Percentiles rank a stretch among this genome's conserved stretches.
Evolutionary conservation across 805 yeast species (phyloP).

Genomic region (Spathaspora arborariae): DNA sequence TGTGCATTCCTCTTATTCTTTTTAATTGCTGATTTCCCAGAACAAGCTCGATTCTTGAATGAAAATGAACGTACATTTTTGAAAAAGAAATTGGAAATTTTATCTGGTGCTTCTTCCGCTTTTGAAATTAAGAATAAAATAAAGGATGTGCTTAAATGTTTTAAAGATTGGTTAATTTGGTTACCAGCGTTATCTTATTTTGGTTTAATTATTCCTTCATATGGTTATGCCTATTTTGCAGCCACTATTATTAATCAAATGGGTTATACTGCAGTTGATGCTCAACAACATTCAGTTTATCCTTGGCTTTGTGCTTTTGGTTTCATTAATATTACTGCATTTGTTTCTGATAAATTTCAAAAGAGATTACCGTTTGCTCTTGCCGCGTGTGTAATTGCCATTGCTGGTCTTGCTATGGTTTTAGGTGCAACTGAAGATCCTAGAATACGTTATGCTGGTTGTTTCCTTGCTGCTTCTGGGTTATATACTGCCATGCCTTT

Average conservation of each 20-base stretch:
- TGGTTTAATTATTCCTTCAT: conserved; percentile 66
- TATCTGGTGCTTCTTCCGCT: conserved; percentile 40
- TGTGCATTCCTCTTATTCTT: conserved; percentile 39
- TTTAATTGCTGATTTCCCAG: conserved; percentile 68
- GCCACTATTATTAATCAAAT: conserved; percentile 59
- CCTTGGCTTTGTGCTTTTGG: conserved; percentile 83
- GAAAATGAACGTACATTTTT: conserved; percentile 40
- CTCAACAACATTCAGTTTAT: conserved; percentile 78
- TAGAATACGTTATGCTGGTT: conserved; percentile 52
- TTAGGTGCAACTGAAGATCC: conserved; percentile 42
- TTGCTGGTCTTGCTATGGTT: conserved; percentile 55
- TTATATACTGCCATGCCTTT: conserved; percentile 65
- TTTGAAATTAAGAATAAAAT: conserved; percentile 45
- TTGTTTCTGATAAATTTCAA: conserved; percentile 52
- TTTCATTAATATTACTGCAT: conserved; percentile 57
- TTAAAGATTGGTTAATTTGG: conserved; percentile 60
- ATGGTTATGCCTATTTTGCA: conserved; percentile 73
- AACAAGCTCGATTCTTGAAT: conserved; percentile 52
- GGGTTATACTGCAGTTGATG: conserved; percentile 66
- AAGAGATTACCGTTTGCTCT: conserved; percentile 45
- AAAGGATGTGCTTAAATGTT: conserved; percentile 43
- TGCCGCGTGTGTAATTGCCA: conserved; percentile 25
- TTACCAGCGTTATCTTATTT: conserved; percentile 59
- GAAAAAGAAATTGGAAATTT: conserved; percentile 56
- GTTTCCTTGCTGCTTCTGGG: conserved; percentile 58